Conservation (phyloP, 306 rosid species). For the Nissolia schottii region DNA sequence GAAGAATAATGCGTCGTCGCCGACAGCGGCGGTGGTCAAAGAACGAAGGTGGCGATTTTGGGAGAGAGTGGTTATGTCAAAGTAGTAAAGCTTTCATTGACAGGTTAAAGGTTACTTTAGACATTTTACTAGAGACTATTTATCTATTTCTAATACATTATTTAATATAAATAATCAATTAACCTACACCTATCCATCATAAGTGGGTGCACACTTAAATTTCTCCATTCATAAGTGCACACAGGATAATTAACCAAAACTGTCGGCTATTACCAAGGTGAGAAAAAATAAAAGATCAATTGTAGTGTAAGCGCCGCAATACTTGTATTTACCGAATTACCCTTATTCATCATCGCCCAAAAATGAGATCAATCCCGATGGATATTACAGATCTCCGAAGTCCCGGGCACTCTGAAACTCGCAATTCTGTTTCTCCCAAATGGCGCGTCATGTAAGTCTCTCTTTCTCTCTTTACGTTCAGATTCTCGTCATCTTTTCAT, state of each 20-base stretch:
- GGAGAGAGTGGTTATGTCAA: constrained; percentile 28
- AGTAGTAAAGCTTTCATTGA: too few relatives aligned
- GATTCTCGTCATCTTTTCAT: background rate
- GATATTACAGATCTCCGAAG: background rate
- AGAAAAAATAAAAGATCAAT: background rate
- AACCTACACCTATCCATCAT: too few relatives aligned
- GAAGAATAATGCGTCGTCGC: constrained; percentile 14
- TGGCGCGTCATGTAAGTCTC: constrained; percentile 34
- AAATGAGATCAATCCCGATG: background rate
- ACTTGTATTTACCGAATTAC: constrained; percentile 16
- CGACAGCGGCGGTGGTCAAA: background rate
- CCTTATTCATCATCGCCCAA: constrained; percentile 5
- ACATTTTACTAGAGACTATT: too few relatives aligned
- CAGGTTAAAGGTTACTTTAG: too few relatives aligned
- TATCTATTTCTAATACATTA: too few relatives aligned
- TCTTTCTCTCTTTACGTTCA: background rate
- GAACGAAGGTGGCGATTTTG: background rate
- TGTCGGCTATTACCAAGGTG: constrained; percentile 18
- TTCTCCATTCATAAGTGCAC: too few relatives aligned
- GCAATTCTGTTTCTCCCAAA: constrained; percentile 19
- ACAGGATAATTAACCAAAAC: background rate
- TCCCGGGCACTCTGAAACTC: background rate
- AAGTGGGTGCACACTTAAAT: too few relatives aligned
- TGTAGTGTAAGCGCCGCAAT: background rate
- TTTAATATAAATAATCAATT: too few relatives aligned